Evolutionary conservation across 257 asterid species (phyloP).

Genomic region (Capsicum chinense): DNA sequence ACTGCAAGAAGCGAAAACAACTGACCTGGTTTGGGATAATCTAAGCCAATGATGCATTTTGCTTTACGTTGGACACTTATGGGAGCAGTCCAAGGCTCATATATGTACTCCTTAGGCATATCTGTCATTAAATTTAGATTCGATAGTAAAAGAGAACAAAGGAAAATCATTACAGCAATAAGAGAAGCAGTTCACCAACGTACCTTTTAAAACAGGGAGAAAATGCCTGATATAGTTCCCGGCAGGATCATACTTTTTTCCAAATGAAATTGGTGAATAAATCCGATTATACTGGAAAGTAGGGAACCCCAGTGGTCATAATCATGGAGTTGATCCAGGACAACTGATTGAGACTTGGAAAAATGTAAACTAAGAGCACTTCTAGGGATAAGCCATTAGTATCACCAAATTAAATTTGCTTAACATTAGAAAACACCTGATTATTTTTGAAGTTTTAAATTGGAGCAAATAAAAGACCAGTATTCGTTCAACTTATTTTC

Average conservation of each 20-base stretch:
- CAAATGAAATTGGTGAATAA: constrained; percentile 92
- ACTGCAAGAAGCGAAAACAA: constrained; percentile 12
- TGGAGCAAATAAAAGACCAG: neutral
- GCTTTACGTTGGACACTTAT: constrained; percentile 76
- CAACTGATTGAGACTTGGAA: neutral
- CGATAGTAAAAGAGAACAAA: neutral
- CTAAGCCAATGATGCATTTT: constrained; percentile 81
- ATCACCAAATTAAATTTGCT: neutral
- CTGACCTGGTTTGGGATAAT: constrained; percentile 96
- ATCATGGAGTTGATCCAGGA: neutral
- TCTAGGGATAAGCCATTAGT: neutral
- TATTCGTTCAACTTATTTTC: neutral
- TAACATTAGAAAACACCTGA: neutral
- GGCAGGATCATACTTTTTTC: constrained; percentile 86
- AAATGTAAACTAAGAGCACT: constrained; percentile 19
- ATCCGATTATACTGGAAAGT: constrained; percentile 75
- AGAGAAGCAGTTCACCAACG: constrained; percentile 28
- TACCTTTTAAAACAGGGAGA: constrained; percentile 89
- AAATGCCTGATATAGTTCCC: constrained; percentile 86
- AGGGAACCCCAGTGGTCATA: neutral
- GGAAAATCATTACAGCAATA: neutral
- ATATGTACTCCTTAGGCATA: constrained; percentile 95
- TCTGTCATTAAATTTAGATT: constrained; percentile 50
- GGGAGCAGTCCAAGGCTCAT: constrained; percentile 98
- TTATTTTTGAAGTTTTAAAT: neutral